Evolutionary conservation across 108 stramenopile species (phyloP).

Genomic region (Discostella pseudostelligera): DNA sequence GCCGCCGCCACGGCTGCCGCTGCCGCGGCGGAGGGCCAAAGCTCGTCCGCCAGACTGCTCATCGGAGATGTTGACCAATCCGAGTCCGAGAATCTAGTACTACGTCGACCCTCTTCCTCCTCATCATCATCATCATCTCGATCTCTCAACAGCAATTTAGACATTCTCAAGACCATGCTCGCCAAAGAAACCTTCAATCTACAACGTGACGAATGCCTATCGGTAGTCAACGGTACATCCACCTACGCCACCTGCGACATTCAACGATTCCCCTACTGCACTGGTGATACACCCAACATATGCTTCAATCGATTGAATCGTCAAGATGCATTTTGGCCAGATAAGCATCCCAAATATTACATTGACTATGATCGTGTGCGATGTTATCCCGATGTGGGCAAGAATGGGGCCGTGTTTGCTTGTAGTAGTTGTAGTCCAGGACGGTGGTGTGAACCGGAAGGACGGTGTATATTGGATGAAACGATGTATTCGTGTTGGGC

Average conservation of each 20-base stretch:
- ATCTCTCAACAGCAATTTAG: conserved; percentile 22
- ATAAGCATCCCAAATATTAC: conserved; percentile 52
- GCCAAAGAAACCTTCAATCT: conserved; percentile 32
- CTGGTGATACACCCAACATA: conserved; percentile 38
- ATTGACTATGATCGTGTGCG: conserved; percentile 52
- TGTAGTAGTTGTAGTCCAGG: conserved; percentile 51
- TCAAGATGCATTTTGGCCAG: conserved; percentile 50
- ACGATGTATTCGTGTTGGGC: conserved; percentile 37
- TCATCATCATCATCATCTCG: not conserved
- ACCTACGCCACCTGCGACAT: conserved; percentile 47
- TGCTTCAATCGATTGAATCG: conserved; percentile 56
- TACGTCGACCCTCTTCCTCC: too few relatives aligned
- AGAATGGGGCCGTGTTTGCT: conserved; percentile 37
- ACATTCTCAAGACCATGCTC: conserved; percentile 39
- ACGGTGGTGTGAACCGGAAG: conserved; percentile 45
- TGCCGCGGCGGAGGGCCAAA: not conserved
- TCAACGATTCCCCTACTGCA: conserved; percentile 41
- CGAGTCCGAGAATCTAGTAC: too few relatives aligned
- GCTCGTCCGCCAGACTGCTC: not conserved
- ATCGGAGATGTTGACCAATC: conserved; percentile 20
- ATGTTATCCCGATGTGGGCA: conserved; percentile 43
- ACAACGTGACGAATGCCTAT: conserved; percentile 37
- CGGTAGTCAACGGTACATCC: conserved; percentile 9
- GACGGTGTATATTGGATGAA: conserved; percentile 51
- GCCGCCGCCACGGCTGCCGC: not conserved